Base-by-base conservation (phyloP, 345 rosid genomes). In the Eucalyptus albens region DNA sequence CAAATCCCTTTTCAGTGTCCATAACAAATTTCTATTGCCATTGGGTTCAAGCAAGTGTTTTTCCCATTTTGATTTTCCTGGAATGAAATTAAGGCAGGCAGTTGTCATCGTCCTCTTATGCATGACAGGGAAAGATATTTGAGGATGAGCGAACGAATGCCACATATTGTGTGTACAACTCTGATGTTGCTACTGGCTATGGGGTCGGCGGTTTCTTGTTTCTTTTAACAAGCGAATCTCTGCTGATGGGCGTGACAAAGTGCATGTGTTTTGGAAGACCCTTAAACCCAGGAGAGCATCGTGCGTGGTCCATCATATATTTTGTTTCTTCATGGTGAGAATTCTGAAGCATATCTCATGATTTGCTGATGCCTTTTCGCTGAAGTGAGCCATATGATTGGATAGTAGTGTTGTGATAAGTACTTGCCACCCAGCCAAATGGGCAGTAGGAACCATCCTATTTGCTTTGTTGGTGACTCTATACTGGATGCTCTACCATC, bases 211-310 rank as follows among this genome's bases (percentile, higher is more conserved):
- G 95, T 86, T 98, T 98, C 93, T 91, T 97, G 87, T 98, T 98
- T 92, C 98, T 98, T 90, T 97, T 97, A 90, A 95, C 99, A 1
- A 91, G 98, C 87, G 97, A 98, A 94, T 95, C 99, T 37, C 93
- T 97, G 50, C 92, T 97, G 90, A 98, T 97, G 99, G 96, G 96
- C 45, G 97, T 98, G 55, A 97, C 99, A 45, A 97, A 91, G 92
- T 97, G 99, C 92, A 98, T 97, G 99, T 97, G 99, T 89, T 95
- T 98, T 86, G 99, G 99, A 80, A 94, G 97, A 91, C 98, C 99
- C 59, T 92, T 97, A 90, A 50, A 95, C 15, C 97, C 99, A 0
- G 99, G 99, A 17, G 95, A 94, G 44, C 92, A 96, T 93, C 96
- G 99, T 89, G 98, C 99, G 51, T 98, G 99, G 99, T 92, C 99